A percentile compares a stretch with the other conserved stretches of the same genome.
These are phyloP conservation scores for Strigomonas culicis DNA, from an alignment of 208 protist genomes.

Conservation along the genomic window DNA sequence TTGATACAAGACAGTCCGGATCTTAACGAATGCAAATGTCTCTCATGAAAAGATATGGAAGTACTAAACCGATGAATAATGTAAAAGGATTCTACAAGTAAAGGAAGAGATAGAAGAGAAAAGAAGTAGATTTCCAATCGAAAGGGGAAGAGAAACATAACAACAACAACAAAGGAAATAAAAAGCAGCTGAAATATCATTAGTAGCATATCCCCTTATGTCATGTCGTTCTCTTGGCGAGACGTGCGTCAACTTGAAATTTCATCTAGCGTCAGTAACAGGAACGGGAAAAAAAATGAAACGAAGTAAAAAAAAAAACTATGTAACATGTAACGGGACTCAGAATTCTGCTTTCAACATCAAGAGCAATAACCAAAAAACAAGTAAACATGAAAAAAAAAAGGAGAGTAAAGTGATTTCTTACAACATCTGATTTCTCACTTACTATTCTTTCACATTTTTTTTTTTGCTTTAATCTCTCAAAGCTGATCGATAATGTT, in stretches of 20 bases:
- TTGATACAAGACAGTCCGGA: no score
- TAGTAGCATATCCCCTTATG: no score
- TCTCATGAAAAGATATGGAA: neutral
- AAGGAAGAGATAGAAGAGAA: no score
- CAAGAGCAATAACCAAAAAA: constrained; percentile 12
- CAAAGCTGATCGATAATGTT: neutral
- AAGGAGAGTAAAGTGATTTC: no score
- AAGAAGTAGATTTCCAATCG: no score
- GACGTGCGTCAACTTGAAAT: no score
- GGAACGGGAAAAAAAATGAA: neutral
- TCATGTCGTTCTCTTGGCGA: no score
- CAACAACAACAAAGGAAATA: constrained; percentile 8
- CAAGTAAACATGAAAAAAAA: constrained; percentile 27
- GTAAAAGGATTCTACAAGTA: neutral
- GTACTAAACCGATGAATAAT: neutral
- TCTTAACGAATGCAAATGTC: no score
- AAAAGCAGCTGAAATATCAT: no score
- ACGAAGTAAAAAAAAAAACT: neutral
- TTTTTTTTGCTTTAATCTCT: constrained; percentile 1
- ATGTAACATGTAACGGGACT: neutral
- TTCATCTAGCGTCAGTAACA: no score
- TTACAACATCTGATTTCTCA: neutral
- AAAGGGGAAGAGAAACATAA: neutral
- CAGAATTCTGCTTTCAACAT: neutral
- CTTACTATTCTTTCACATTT: constrained; percentile 4